Evolutionary conservation across 768 basidiomycete genomes (phyloP).

Genomic region (Kwoniella pini): DNA sequence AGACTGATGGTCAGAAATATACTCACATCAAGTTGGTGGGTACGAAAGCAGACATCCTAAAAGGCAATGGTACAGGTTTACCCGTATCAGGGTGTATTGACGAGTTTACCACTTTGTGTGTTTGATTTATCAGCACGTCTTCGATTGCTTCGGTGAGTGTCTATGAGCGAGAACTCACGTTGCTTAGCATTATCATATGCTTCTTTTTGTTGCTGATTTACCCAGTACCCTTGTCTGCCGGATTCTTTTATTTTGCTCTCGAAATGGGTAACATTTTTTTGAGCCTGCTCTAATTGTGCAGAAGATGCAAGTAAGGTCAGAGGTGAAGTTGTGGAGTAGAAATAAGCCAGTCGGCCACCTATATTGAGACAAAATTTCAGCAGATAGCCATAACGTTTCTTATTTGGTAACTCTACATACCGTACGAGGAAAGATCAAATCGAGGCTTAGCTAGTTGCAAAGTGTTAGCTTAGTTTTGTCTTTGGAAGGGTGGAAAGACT

Average conservation of each 20-base stretch:
- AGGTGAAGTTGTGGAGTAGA: conserved; percentile 53
- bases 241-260: conserved; percentile 47
- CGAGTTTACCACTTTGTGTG: conserved; percentile 52
- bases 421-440: conserved; percentile 48
- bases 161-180: conserved; percentile 27
- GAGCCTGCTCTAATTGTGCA: conserved; percentile 40
- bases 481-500: not conserved
- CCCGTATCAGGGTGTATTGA: conserved; percentile 55
- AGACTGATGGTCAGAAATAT: not conserved
- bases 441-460: conserved; percentile 37
- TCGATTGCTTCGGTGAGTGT: not conserved
- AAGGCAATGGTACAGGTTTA: conserved; percentile 56
- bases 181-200: conserved; percentile 45
- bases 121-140: not conserved
- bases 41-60: conserved; percentile 57
- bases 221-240: conserved; percentile 45
- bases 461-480: not conserved
- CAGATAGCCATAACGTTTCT: not conserved
- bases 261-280: conserved; percentile 42
- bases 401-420: too few species aligned
- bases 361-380: not conserved
- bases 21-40: conserved; percentile 57
- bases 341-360: conserved; percentile 49
- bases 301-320: conserved; percentile 49
- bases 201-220: conserved; percentile 33